Base-by-base conservation (phyloP, 805 yeast genomes). In the Kodamaea jinghongensis region DNA sequence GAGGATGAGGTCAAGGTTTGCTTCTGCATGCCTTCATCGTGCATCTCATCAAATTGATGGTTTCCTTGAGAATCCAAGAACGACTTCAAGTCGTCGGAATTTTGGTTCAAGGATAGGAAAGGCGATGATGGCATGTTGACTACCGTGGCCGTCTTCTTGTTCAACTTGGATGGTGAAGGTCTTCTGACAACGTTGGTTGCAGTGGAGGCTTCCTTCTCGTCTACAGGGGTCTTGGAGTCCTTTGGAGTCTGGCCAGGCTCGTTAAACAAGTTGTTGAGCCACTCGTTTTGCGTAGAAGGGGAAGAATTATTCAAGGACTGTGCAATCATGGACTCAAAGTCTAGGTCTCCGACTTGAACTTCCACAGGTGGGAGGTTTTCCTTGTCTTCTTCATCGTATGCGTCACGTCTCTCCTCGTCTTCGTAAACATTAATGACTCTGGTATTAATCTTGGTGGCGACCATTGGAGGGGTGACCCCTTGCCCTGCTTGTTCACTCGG, bases 381-480 rank as follows among this genome's bases (percentile, higher is more conserved):
- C 40, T 57, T 57, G 36, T 57, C 58, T 11, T 55, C 61, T 3
- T 44, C 58, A 30, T 55, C 64, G 26, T 69, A 15, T 5, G 15
- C 38, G 23, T 20, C 23, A 20, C 23, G 13, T 9, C 30, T 27
- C 10, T 39, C 42, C 31, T 39, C 42, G 3, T 39, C 38, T 23
- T 39, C 77, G 41, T 71, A 75, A n/a, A 76, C 45, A 44, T 73
- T 75, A 33, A 76, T 76, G 15, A 76, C 67, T 29, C 79, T 65
- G 3, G 81, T 76, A 48, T 75, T 76, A 30, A 73, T 57, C 50
- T 76, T 76, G 4, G 75, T 73, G n/a, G 81, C 81, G 58, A 65
- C 65, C 75, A 61, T 71, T 45, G 72, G 73, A 36, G 71, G 75
- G 5, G 72, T 67, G 4, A 53, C 51, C 4, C 67, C 68, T 36